Evolutionary conservation across 768 basidiomycete species (phyloP).

Genomic region (Pisolithus marmoratus): DNA sequence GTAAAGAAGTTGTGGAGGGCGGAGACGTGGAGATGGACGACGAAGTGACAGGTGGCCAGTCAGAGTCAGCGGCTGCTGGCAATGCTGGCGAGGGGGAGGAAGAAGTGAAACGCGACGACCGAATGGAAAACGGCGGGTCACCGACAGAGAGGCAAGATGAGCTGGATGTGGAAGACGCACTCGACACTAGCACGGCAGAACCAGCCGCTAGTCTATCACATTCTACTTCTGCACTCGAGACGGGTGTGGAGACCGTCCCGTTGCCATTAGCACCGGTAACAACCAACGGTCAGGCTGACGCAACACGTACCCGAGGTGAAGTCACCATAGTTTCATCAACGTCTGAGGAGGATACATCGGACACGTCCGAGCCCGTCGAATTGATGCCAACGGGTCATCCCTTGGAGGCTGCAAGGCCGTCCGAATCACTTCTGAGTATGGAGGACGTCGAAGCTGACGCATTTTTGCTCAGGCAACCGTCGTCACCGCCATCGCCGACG

Average conservation of each 20-base stretch:
- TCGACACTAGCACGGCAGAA: no score
- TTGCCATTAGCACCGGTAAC: not conserved
- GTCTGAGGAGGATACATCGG: no score
- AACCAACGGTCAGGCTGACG: not conserved
- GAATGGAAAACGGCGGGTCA: no score
- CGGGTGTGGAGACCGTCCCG: not conserved
- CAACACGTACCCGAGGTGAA: not conserved
- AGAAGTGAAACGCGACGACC: no score
- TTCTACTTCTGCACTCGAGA: no score
- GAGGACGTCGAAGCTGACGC: constrained; percentile 7
- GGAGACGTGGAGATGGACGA: not conserved
- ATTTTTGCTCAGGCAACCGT: constrained; percentile 21
- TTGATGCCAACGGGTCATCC: not conserved
- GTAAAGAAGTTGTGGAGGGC: not conserved
- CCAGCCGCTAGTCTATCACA: no score
- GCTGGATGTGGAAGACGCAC: no score
- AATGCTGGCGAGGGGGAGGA: no score
- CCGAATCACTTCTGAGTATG: not conserved
- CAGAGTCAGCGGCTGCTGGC: not conserved
- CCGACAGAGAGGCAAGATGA: no score
- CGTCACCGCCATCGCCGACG: constrained; percentile 1
- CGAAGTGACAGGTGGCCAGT: not conserved
- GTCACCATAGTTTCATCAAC: no score
- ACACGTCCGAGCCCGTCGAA: no score
- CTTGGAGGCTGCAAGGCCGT: not conserved